These are phyloP conservation scores for Penicillium sp. DNA, from an alignment of 2,329 filamentous ascomycete species.

Conservation along the genomic window DNA sequence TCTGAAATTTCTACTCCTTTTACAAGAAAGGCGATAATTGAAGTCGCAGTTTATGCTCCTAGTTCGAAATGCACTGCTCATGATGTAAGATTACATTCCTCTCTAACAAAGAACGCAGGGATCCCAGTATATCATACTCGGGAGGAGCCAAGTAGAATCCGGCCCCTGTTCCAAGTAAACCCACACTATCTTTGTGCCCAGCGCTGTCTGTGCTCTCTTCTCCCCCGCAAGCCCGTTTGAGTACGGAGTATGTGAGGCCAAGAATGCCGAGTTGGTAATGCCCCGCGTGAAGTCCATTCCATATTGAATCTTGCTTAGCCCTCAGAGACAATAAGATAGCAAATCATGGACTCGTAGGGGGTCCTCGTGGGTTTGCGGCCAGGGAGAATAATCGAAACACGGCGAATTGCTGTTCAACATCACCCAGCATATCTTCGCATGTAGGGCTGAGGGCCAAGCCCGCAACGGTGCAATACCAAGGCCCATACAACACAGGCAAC, in stretches of 20 bases:
- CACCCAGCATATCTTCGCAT: background rate
- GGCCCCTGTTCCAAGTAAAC: conserved; percentile 3
- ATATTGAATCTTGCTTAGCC: background rate
- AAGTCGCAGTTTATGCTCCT: background rate
- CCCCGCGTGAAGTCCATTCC: background rate
- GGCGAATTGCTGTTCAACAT: background rate
- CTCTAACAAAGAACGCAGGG: conserved; percentile 6
- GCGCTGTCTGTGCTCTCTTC: conserved; percentile 8
- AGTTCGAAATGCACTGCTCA: background rate
- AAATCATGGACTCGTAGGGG: background rate
- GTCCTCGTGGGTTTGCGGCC: background rate
- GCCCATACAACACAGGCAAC: background rate
- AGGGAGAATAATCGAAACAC: background rate
- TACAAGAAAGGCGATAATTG: too few species aligned
- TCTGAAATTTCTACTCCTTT: background rate
- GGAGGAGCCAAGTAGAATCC: background rate
- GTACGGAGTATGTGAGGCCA: background rate
- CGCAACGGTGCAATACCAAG: background rate
- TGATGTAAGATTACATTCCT: conserved; percentile 14
- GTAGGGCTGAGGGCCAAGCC: conserved; percentile 1
- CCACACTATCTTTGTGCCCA: background rate
- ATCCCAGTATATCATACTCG: conserved; percentile 1
- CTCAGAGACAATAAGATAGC: background rate
- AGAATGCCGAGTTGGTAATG: conserved; percentile 4
- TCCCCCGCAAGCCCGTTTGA: conserved; percentile 7